Conservation (phyloP, 1,284 basidiomycete species). For the Puccinia coronata region DNA sequence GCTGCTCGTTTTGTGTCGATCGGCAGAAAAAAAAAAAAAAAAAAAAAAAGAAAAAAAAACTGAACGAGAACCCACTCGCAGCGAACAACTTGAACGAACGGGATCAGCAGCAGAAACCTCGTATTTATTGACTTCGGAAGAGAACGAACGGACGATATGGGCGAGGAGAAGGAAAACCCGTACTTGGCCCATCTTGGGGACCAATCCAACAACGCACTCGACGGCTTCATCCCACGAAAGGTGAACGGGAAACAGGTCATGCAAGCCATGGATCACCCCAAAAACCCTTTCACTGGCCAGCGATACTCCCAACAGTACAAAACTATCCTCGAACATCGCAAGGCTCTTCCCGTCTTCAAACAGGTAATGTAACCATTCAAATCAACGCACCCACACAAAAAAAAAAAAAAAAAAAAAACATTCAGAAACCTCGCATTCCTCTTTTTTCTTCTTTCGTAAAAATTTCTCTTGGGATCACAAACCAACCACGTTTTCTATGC, state of each 20-base stretch:
- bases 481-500: constrained; percentile 44
- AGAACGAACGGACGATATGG: no score
- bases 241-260: constrained; percentile 74
- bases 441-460: not conserved
- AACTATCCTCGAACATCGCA: constrained; percentile 80
- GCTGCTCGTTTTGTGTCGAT: no score
- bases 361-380: constrained; percentile 61
- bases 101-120: no score
- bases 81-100: no score
- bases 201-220: constrained; percentile 63
- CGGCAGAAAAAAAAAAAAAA: no score
- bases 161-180: constrained; percentile 60
- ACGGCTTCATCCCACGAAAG: constrained; percentile 74
- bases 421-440: not conserved
- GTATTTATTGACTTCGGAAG: no score
- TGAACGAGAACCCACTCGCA: no score
- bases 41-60: no score
- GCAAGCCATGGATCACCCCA: constrained; percentile 68
- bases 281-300: constrained; percentile 83
- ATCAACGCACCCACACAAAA: not conserved
- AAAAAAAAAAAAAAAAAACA: no score
- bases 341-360: constrained; percentile 84
- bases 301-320: constrained; percentile 78
- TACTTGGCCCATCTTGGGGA: constrained; percentile 64
- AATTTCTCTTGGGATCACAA: constrained; percentile 29